These are phyloP conservation scores for Diaporthe sp. DNA, from an alignment of 2,329 filamentous ascomycete species.

Conservation along the genomic window DNA sequence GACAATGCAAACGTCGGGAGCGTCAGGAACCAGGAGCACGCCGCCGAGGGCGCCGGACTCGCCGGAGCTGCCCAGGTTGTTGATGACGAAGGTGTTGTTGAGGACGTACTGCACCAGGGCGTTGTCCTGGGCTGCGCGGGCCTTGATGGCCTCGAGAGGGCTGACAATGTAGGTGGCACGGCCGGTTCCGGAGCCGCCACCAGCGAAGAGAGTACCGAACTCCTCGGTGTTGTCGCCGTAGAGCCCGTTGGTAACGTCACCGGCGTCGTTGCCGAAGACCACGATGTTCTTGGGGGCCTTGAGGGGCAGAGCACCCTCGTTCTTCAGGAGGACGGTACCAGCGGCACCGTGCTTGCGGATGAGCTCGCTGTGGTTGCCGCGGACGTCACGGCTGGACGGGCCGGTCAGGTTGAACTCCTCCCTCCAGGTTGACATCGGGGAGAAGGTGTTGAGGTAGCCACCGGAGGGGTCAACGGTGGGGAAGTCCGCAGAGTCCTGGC, in stretches of 20 bases:
- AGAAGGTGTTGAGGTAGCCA: constrained; percentile 60
- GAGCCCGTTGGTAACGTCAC: constrained; percentile 73
- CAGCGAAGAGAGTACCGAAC: constrained; percentile 65
- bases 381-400: constrained; percentile 55
- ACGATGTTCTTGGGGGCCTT: constrained; percentile 66
- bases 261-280: constrained; percentile 69
- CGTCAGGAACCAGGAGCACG: constrained; percentile 56
- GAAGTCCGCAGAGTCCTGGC: constrained; percentile 56
- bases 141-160: constrained; percentile 65
- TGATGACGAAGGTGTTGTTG: constrained; percentile 54
- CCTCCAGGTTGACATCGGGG: constrained; percentile 58
- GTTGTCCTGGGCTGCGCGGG: constrained; percentile 55
- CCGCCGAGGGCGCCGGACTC: constrained; percentile 45
- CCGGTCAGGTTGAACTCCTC: constrained; percentile 53
- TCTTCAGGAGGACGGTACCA: constrained; percentile 80
- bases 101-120: constrained; percentile 55
- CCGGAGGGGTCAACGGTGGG: constrained; percentile 56
- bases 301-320: constrained; percentile 71
- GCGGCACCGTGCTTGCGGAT: constrained; percentile 64
- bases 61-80: constrained; percentile 23
- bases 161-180: constrained; percentile 65
- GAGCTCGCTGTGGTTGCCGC: constrained; percentile 65
- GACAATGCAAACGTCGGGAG: constrained; percentile 74
- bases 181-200: constrained; percentile 68
- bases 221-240: constrained; percentile 73